Evolutionary conservation across 805 yeast genomes (phyloP).

Genomic region (Ogataea nitratoaversa): DNA sequence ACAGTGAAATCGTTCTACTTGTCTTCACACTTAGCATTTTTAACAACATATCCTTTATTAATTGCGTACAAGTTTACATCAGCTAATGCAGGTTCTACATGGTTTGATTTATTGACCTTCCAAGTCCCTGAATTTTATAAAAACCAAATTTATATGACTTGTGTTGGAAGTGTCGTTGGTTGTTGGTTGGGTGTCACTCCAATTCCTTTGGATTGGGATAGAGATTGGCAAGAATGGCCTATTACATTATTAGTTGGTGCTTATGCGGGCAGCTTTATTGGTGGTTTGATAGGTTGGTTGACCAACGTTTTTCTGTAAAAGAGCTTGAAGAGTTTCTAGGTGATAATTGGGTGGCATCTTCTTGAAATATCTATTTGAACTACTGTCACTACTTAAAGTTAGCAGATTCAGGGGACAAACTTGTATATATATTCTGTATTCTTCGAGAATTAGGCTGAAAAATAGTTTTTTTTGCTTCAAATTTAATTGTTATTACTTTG

Average conservation of each 20-base stretch:
- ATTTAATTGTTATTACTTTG: no score
- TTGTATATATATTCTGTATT: no score
- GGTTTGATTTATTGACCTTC: conserved; percentile 28
- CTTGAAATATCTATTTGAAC: no score
- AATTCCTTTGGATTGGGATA: conserved; percentile 95
- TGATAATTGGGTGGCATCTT: no score
- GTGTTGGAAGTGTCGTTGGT: conserved; percentile 51
- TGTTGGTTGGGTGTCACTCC: conserved; percentile 93
- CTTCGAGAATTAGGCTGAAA: no score
- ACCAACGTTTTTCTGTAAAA: conserved; percentile 1
- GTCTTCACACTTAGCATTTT: conserved; percentile 55
- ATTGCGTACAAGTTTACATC: conserved; percentile 45
- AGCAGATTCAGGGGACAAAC: no score
- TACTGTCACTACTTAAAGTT: no score
- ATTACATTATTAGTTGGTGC: conserved; percentile 78
- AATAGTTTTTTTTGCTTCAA: no score
- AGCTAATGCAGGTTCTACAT: conserved; percentile 18
- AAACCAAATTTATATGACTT: conserved; percentile 34
- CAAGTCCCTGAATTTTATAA: conserved; percentile 26
- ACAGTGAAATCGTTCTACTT: conserved; percentile 53
- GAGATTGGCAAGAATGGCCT: conserved; percentile 97
- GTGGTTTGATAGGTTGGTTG: conserved; percentile 31
- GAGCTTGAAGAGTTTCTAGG: not conserved
- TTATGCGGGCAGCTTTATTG: conserved; percentile 67
- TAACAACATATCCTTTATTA: conserved; percentile 63